Conservation (phyloP, 257 asterid genomes). For the Parsonsia alboflavescens region DNA sequence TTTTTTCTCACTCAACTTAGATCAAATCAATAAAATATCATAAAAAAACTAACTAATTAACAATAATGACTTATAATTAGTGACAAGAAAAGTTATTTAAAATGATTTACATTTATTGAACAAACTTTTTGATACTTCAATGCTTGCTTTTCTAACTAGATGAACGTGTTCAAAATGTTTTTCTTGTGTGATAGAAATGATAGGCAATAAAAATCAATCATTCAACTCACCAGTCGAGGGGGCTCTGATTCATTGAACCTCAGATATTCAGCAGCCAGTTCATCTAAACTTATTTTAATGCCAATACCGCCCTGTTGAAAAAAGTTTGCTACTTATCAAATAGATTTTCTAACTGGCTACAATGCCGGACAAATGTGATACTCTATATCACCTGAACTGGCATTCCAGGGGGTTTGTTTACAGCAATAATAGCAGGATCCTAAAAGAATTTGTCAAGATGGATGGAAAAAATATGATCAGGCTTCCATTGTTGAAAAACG, state of each 20-base stretch:
- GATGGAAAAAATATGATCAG: background rate
- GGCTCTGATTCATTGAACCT: conserved; percentile 54
- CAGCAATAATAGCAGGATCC: conserved; percentile 71
- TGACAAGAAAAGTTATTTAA: too few relatives aligned
- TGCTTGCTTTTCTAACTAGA: background rate
- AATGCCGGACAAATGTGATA: conserved; percentile 12
- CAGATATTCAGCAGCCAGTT: conserved; percentile 80
- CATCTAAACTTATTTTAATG: conserved; percentile 78
- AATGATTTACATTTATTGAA: too few relatives aligned
- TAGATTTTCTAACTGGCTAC: conserved; percentile 10
- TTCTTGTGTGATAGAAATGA: background rate
- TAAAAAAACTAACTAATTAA: too few relatives aligned
- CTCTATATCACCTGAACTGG: conserved; percentile 72
- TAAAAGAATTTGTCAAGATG: conserved; percentile 16
- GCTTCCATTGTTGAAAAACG: background rate
- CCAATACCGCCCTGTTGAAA: conserved; percentile 82
- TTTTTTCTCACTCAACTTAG: too few relatives aligned
- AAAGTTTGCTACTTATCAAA: conserved; percentile 8
- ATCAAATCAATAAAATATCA: too few relatives aligned
- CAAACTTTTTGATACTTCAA: background rate
- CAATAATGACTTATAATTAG: too few relatives aligned
- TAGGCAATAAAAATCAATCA: background rate
- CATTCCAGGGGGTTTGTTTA: conserved; percentile 92
- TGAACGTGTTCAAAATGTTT: background rate
- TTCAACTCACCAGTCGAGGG: conserved; percentile 84